Conservation (phyloP, 208 protist genomes). For the Crithidia fasciculata region DNA sequence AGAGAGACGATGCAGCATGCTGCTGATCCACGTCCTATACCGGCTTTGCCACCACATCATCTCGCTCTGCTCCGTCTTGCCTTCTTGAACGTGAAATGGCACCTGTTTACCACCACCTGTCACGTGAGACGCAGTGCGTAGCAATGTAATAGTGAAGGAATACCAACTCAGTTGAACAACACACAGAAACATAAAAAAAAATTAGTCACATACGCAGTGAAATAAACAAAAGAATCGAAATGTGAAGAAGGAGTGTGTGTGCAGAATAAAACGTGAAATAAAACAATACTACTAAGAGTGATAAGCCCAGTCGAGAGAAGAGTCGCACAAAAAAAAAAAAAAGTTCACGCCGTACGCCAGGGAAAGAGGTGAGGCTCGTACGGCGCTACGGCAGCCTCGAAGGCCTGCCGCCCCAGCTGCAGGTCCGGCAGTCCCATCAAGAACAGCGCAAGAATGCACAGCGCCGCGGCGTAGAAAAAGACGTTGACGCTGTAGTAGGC, state of each 20-base stretch:
- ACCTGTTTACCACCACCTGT: no score
- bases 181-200: neutral
- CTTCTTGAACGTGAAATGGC: no score
- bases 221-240: neutral
- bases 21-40: no score
- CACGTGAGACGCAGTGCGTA: no score
- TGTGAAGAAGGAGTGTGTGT: neutral
- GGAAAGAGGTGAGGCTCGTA: conserved; percentile 60
- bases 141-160: no score
- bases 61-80: no score
- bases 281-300: neutral
- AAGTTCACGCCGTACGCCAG: conserved; percentile 38
- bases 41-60: no score
- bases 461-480: conserved; percentile 65
- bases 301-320: no score
- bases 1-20: no score
- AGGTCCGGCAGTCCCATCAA: conserved; percentile 85
- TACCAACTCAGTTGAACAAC: no score
- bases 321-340: conserved; percentile 6
- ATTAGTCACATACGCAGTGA: neutral
- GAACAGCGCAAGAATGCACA: conserved; percentile 65
- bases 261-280: neutral
- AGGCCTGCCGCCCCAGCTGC: conserved; percentile 63
- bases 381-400: conserved; percentile 62
- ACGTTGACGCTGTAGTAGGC: conserved; percentile 42